Evolutionary conservation across 2,329 filamentous ascomycete species (phyloP).

Genomic region (Calonectria multiphialidica): DNA sequence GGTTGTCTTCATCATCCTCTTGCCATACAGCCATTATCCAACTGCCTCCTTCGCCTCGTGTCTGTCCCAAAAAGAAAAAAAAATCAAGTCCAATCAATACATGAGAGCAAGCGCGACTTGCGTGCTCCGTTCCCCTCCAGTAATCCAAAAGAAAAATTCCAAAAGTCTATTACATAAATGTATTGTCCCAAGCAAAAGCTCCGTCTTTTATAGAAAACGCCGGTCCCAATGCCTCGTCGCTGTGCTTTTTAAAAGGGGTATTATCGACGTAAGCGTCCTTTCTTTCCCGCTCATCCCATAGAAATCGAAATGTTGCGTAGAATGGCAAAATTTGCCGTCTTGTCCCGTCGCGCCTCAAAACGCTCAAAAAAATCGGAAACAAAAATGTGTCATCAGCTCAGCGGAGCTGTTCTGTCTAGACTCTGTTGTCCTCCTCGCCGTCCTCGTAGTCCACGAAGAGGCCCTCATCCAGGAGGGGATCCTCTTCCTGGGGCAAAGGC

Average conservation of each 20-base stretch:
- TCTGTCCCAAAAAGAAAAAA: neutral
- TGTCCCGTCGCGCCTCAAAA: slow-evolving; percentile 36
- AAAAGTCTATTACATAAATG: slow-evolving; percentile 24
- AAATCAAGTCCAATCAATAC: neutral
- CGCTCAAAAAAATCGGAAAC: slow-evolving; percentile 29
- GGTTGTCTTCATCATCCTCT: neutral
- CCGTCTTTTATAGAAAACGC: slow-evolving; percentile 27
- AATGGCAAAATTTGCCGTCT: slow-evolving; percentile 32
- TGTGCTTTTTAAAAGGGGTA: slow-evolving; percentile 25
- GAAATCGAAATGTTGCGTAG: slow-evolving; percentile 37
- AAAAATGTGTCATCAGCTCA: slow-evolving; percentile 23
- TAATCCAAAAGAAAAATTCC: slow-evolving; percentile 1
- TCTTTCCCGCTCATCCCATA: slow-evolving; percentile 28
- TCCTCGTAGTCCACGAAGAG: slow-evolving; percentile 48
- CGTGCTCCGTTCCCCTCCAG: neutral
- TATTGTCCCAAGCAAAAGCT: slow-evolving; percentile 18
- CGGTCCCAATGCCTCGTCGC: slow-evolving; percentile 29
- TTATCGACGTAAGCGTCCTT: slow-evolving; percentile 25
- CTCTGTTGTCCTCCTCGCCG: slow-evolving; percentile 47
- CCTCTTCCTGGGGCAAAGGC: slow-evolving; percentile 54
- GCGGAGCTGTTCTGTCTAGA: slow-evolving; percentile 30
- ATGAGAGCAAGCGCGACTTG: neutral
- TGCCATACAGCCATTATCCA: neutral
- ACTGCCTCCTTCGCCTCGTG: neutral
- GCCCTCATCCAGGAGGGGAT: slow-evolving; percentile 47